phyloP scores from a whole-genome alignment of 1,139 yeast species.

The Suhomyces atakaporum region DNA sequence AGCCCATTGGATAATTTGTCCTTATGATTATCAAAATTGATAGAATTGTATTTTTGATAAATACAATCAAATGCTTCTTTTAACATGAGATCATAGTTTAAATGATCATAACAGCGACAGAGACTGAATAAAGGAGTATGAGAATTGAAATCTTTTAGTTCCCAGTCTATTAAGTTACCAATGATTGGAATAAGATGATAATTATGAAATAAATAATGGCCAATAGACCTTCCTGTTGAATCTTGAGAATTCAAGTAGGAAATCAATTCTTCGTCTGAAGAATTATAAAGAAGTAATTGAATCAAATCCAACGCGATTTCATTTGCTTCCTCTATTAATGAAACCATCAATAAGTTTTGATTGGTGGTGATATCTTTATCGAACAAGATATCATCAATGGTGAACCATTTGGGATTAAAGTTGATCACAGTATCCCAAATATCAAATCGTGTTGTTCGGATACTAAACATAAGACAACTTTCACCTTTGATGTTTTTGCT shows the following conservation, averaged over 20 bases:
- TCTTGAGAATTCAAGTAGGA: slow-evolving; percentile 56
- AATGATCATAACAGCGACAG: slow-evolving; percentile 81
- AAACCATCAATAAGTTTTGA: slow-evolving; percentile 59
- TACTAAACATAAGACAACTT: slow-evolving; percentile 60
- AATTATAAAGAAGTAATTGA: slow-evolving; percentile 42
- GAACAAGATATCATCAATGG: slow-evolving; percentile 65
- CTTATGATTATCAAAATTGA: slow-evolving; percentile 60
- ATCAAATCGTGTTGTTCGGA: slow-evolving; percentile 42
- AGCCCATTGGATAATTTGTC: slow-evolving; percentile 76
- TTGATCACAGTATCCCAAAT: slow-evolving; percentile 51
- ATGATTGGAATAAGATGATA: slow-evolving; percentile 52
- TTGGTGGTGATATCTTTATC: slow-evolving; percentile 56
- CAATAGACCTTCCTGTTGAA: slow-evolving; percentile 57
- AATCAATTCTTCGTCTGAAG: slow-evolving; percentile 47
- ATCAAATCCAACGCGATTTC: slow-evolving; percentile 52
- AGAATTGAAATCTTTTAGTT: slow-evolving; percentile 59
- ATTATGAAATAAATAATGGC: slow-evolving; percentile 73
- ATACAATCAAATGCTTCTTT: slow-evolving; percentile 48
- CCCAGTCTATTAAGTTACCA: slow-evolving; percentile 72
- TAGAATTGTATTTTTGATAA: slow-evolving; percentile 38
- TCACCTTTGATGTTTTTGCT: slow-evolving; percentile 67
- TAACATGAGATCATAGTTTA: slow-evolving; percentile 56
- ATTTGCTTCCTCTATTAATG: slow-evolving; percentile 57
- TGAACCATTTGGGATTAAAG: slow-evolving; percentile 46
- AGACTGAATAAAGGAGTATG: slow-evolving; percentile 82